phyloP scores from a whole-genome alignment of 1,284 basidiomycete species.

The Sanghuangporus baumii region DNA sequence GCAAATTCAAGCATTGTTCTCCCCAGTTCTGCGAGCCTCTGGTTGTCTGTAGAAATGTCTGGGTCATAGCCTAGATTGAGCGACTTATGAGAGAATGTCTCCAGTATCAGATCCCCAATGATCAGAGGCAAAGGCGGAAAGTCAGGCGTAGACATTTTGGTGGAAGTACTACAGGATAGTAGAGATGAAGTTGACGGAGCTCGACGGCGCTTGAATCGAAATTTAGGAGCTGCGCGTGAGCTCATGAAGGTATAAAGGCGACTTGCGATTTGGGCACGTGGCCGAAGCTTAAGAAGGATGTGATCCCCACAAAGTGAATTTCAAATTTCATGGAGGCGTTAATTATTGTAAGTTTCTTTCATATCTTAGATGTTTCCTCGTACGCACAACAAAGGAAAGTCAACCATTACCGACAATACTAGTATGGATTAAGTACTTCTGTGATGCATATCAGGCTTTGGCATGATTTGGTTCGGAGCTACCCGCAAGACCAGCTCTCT shows the following conservation, averaged over 20 bases:
- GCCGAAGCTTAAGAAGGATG: no score
- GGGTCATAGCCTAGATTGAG: slow-evolving; percentile 37
- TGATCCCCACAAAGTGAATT: no score
- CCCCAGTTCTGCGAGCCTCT: slow-evolving; percentile 52
- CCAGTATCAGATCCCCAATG: slow-evolving; percentile 48
- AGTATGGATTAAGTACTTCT: neutral
- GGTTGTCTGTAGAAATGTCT: slow-evolving; percentile 44
- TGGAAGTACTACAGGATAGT: neutral
- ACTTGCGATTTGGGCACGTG: neutral
- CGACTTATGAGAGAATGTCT: slow-evolving; percentile 64
- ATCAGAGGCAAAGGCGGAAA: slow-evolving; percentile 38
- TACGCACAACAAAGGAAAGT: neutral
- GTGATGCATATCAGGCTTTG: slow-evolving; percentile 23
- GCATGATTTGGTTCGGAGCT: slow-evolving; percentile 65
- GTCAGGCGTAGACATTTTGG: slow-evolving; percentile 18
- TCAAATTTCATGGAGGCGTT: neutral
- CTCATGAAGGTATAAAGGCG: neutral
- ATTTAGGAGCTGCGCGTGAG: neutral
- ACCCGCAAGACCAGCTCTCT: slow-evolving; percentile 54
- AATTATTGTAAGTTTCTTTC: neutral
- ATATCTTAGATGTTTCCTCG: neutral
- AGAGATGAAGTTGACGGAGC: neutral
- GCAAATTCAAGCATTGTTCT: slow-evolving; percentile 43
- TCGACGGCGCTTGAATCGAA: neutral
- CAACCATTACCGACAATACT: neutral